Conservation (phyloP, 2,329 filamentous ascomycete species). For the Trichoderma semiorbis region DNA sequence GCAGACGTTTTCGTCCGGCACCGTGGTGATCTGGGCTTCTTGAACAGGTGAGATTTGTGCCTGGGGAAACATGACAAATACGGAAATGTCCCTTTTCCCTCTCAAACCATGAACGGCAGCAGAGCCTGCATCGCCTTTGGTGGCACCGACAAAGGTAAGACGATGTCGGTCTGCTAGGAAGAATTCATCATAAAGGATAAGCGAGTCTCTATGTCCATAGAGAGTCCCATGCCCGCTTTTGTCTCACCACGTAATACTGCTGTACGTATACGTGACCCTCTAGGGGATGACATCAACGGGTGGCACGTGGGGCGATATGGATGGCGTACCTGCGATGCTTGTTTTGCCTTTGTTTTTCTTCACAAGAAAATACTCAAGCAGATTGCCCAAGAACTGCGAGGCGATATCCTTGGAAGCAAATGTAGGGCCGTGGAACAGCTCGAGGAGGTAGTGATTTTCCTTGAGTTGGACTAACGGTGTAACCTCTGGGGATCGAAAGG, state of each 20-base stretch:
- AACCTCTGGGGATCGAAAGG: slow-evolving; percentile 67
- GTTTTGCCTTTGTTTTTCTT: slow-evolving; percentile 68
- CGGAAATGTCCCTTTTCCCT: slow-evolving; percentile 94
- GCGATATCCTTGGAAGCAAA: slow-evolving; percentile 91
- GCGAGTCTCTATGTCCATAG: not conserved
- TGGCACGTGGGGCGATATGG: not conserved
- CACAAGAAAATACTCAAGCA: slow-evolving; percentile 85
- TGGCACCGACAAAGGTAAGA: slow-evolving; percentile 81
- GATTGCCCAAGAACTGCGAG: slow-evolving; percentile 90
- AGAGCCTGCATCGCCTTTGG: slow-evolving; percentile 84
- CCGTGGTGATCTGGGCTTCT: slow-evolving; percentile 95
- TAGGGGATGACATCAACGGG: not conserved
- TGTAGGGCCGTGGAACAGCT: slow-evolving; percentile 94
- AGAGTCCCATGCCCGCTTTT: not conserved
- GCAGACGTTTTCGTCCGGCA: slow-evolving; percentile 86
- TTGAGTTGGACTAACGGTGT: slow-evolving; percentile 74
- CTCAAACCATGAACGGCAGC: slow-evolving; percentile 93
- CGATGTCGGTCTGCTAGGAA: slow-evolving; percentile 61
- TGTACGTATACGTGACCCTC: slow-evolving; percentile 5
- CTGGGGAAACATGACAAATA: slow-evolving; percentile 92
- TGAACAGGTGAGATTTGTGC: slow-evolving; percentile 89
- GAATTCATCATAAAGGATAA: not conserved
- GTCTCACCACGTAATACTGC: not conserved
- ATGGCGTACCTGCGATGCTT: slow-evolving; percentile 43
- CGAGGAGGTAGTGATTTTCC: slow-evolving; percentile 79